A percentile compares a stretch with the other conserved stretches of the same genome.
phyloP scores from a whole-genome alignment of 768 basidiomycete species.

The Boletus patriciae region DNA sequence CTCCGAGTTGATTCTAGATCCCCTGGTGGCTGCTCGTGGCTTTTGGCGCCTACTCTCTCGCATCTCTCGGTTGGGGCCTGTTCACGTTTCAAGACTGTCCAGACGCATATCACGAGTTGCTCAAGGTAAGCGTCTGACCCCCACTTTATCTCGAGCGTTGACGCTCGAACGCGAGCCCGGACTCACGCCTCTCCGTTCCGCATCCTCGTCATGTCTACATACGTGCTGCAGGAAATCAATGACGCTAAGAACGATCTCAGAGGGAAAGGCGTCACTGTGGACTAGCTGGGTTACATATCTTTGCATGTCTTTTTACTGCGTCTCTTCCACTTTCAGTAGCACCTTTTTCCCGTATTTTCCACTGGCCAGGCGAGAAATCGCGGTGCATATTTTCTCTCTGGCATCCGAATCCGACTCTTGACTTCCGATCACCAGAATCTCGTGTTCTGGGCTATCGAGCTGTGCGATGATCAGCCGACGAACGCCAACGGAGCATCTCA shows the following conservation, averaged over 20 bases:
- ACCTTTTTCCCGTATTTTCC: conserved; percentile 53
- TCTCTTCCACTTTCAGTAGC: conserved; percentile 41
- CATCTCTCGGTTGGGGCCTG: conserved; percentile 74
- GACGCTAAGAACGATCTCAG: conserved; percentile 60
- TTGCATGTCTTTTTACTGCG: neutral
- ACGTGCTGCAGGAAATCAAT: conserved; percentile 54
- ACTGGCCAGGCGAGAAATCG: conserved; percentile 33
- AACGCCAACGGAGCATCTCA: neutral
- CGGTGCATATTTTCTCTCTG: conserved; percentile 32
- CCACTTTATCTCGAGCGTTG: too few species aligned
- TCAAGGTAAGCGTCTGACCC: conserved; percentile 40
- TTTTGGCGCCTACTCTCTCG: conserved; percentile 77
- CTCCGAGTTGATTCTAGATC: conserved; percentile 41
- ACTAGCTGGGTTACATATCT: conserved; percentile 31
- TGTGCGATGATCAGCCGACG: conserved; percentile 28
- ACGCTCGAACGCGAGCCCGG: neutral
- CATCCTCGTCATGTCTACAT: too few species aligned
- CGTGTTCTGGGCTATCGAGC: conserved; percentile 69
- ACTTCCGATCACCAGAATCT: conserved; percentile 57
- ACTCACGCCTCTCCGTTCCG: neutral
- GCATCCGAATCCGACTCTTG: conserved; percentile 41
- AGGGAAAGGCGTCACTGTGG: conserved; percentile 59
- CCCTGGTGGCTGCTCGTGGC: conserved; percentile 83
- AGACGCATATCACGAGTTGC: conserved; percentile 72
- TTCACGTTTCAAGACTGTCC: conserved; percentile 75